Percentiles rank a stretch among this genome's conserved stretches.
phyloP scores from a whole-genome alignment of 83 land plant species.

The Picea mariana region DNA sequence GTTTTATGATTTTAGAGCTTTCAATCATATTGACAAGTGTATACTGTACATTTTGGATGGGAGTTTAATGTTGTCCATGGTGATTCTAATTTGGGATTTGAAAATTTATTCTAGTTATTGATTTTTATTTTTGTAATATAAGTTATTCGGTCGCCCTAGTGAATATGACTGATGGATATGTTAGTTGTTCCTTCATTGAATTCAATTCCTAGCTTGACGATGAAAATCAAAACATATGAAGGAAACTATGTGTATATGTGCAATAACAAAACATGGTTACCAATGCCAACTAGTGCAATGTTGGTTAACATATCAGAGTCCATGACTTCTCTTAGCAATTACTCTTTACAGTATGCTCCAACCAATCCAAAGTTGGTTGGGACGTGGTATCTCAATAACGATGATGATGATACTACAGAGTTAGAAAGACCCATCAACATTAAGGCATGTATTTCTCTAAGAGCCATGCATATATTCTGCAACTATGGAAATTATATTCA shows the following conservation, averaged over 20 bases:
- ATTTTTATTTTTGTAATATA: too few species aligned
- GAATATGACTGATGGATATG: neutral
- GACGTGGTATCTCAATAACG: constrained; percentile 16
- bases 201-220: constrained; percentile 2
- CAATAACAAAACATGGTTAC: constrained; percentile 16
- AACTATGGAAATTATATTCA: neutral
- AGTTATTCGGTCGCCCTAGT: too few species aligned
- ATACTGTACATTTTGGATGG: too few species aligned
- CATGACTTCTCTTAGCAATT: neutral
- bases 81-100: too few species aligned
- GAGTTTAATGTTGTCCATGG: too few species aligned
- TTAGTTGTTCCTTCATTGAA: neutral
- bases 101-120: too few species aligned
- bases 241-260: constrained; percentile 19
- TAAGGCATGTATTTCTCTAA: constrained; percentile 18
- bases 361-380: neutral
- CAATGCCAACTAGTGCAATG: neutral
- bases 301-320: constrained; percentile 13
- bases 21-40: too few species aligned
- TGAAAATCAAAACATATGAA: constrained; percentile 14
- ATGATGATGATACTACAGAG: constrained; percentile 14
- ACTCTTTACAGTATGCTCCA: neutral
- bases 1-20: too few species aligned
- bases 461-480: neutral
- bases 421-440: constrained; percentile 7